phyloP scores from a whole-genome alignment of 2,329 filamentous ascomycete genomes.

The Macrophomina phaseolina region DNA sequence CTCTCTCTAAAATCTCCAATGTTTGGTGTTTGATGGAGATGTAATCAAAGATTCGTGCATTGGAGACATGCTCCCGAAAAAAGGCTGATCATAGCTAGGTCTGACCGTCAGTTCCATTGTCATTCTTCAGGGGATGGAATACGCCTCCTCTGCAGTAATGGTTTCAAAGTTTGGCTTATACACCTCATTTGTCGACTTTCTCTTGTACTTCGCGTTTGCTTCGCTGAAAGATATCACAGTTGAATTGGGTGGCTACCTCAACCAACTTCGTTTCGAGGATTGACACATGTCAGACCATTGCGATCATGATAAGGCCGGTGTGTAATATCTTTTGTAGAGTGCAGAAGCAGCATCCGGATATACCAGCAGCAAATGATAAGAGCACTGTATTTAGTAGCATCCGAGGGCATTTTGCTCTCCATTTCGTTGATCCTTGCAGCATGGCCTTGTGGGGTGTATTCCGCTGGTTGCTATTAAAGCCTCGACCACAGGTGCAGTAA shows the following conservation, averaged over 20 bases:
- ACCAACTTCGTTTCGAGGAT: background rate
- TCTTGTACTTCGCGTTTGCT: constrained; percentile 97
- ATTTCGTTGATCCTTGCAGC: constrained; percentile 79
- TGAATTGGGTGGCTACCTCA: constrained; percentile 66
- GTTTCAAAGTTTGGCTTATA: constrained; percentile 85
- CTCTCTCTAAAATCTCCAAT: constrained; percentile 38
- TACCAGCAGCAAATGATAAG: constrained; percentile 73
- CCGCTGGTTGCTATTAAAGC: constrained; percentile 74
- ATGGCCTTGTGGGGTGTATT: constrained; percentile 86
- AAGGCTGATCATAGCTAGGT: constrained; percentile 43
- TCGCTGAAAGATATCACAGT: constrained; percentile 84
- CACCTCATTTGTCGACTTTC: constrained; percentile 92
- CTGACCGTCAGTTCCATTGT: constrained; percentile 77
- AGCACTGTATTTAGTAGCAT: constrained; percentile 75
- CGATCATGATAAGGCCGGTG: constrained; percentile 87
- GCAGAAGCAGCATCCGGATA: constrained; percentile 58
- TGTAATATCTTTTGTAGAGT: constrained; percentile 75
- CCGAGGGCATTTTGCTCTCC: constrained; percentile 74
- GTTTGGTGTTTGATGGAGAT: constrained; percentile 40
- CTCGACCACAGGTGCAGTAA: constrained; percentile 68
- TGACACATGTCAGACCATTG: constrained; percentile 69
- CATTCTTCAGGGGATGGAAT: constrained; percentile 94
- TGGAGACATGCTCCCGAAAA: background rate
- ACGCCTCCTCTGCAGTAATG: constrained; percentile 91
- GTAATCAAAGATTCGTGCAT: constrained; percentile 35